Conservation (phyloP, 2,329 filamentous ascomycete species). For the Aspergillus hiratsukae region DNA sequence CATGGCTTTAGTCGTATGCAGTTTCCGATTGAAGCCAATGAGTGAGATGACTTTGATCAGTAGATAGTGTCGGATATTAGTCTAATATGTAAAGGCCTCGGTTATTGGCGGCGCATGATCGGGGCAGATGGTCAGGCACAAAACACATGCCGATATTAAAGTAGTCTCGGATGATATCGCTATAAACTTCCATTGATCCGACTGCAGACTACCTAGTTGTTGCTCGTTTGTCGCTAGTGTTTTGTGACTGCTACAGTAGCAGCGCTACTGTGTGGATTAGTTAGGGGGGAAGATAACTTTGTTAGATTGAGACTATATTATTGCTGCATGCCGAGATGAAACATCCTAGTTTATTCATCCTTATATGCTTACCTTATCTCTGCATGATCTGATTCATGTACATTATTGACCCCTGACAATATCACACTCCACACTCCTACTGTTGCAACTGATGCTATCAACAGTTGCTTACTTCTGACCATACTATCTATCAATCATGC, state of each 20-base stretch:
- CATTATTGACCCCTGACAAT: neutral
- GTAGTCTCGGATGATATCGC: neutral
- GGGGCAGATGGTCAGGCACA: neutral
- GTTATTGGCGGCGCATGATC: neutral
- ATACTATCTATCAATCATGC: neutral
- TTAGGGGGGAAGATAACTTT: neutral
- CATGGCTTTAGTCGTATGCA: neutral
- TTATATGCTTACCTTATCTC: neutral
- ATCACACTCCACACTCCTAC: neutral
- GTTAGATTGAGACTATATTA: too few species aligned
- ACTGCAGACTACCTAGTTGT: neutral
- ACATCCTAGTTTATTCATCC: neutral
- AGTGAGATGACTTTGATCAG: neutral
- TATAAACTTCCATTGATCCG: neutral
- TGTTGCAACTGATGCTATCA: neutral
- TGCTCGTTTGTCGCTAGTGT: neutral
- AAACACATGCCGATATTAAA: neutral
- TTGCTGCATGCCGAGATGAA: too few species aligned
- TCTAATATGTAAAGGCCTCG: too few species aligned
- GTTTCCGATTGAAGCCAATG: neutral
- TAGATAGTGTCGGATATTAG: neutral
- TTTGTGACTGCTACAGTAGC: neutral
- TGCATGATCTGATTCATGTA: neutral
- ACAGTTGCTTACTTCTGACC: neutral
- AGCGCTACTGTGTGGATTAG: neutral